Percentiles rank a stretch among this genome's conserved stretches.
These are phyloP conservation scores for Vigna hirtella DNA, from an alignment of 306 rosid species.

Conservation along the genomic window DNA sequence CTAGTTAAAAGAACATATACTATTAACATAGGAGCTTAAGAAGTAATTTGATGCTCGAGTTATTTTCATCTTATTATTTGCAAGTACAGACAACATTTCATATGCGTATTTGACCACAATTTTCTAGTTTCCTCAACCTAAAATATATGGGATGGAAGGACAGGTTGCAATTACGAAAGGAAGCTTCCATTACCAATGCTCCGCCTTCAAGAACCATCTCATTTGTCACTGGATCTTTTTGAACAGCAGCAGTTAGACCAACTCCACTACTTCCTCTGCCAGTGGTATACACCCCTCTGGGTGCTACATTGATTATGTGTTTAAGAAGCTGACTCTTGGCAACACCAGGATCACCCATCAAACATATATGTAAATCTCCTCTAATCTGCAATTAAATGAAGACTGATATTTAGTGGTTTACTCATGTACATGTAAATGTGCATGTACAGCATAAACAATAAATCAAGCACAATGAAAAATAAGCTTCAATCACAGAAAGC, in stretches of 20 bases:
- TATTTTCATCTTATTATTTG: slow-evolving; percentile 24
- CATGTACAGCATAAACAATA: neutral
- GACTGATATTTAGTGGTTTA: slow-evolving; percentile 15
- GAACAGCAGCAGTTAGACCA: slow-evolving; percentile 99
- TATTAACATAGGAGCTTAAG: neutral
- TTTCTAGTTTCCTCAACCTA: slow-evolving; percentile 25
- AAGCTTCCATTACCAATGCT: slow-evolving; percentile 79
- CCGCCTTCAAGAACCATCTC: slow-evolving; percentile 99
- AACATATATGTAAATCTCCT: slow-evolving; percentile 94
- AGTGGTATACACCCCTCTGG: slow-evolving; percentile 96
- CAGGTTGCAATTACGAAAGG: slow-evolving; percentile 22
- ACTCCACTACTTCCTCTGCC: slow-evolving; percentile 99
- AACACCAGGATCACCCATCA: slow-evolving; percentile 99
- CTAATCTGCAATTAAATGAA: slow-evolving; percentile 72
- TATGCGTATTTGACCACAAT: neutral
- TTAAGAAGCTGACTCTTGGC: slow-evolving; percentile 99
- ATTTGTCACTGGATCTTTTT: slow-evolving; percentile 97
- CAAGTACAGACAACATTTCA: slow-evolving; percentile 12
- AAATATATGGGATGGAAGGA: slow-evolving; percentile 13
- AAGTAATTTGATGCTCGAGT: slow-evolving; percentile 30
- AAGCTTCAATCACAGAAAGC: neutral
- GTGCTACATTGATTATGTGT: slow-evolving; percentile 94
- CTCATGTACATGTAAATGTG: neutral
- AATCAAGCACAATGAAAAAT: slow-evolving; percentile 18
- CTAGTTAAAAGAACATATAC: slow-evolving; percentile 30